Conservation (phyloP, 768 basidiomycete species). For the Mycena rebaudengoi region DNA sequence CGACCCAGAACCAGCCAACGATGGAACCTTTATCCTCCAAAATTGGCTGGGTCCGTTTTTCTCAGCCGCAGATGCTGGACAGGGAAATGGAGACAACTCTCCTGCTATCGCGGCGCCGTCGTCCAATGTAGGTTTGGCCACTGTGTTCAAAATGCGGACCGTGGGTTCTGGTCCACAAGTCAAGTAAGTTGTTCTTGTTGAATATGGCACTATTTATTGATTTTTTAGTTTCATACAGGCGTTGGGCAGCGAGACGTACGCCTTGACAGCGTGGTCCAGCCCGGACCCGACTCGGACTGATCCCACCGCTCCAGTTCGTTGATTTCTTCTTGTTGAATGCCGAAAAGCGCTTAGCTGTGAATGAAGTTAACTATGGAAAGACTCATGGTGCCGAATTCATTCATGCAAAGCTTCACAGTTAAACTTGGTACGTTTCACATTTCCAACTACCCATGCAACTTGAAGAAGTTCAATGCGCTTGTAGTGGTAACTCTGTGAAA, state of each 20-base stretch:
- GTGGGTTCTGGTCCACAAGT: neutral
- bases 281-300: neutral
- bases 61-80: too few relatives aligned
- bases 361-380: neutral
- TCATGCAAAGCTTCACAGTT: constrained; percentile 5
- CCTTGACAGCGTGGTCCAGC: neutral
- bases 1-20: neutral
- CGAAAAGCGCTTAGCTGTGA: neutral
- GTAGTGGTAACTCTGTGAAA: too few relatives aligned
- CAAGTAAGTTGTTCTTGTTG: neutral
- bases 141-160: neutral
- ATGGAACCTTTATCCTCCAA: neutral
- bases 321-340: neutral
- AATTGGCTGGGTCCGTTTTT: neutral
- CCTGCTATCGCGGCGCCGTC: too few relatives aligned
- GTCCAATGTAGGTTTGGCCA: neutral
- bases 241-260: too few relatives aligned
- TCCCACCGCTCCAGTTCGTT: neutral
- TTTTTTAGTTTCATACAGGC: neutral
- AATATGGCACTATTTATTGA: neutral
- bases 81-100: too few relatives aligned
- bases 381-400: neutral
- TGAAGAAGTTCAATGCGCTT: too few relatives aligned
- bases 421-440: neutral
- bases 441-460: too few relatives aligned